Base-by-base conservation (phyloP, 129 eudicot genomes). In the Lactuca sativa region DNA sequence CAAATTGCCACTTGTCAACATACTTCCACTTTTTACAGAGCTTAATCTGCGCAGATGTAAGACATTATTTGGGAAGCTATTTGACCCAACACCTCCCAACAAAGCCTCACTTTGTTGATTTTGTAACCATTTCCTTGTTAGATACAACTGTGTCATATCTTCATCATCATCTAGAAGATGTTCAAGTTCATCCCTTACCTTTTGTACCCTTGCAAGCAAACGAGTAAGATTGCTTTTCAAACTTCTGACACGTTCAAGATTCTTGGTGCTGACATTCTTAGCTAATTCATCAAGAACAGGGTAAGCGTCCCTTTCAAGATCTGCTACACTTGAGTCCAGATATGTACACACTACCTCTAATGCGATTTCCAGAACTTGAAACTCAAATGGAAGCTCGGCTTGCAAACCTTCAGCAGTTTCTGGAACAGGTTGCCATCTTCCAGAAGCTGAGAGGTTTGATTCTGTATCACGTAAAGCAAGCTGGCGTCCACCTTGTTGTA, bases 161-260 rank as follows among this genome's bases (percentile, higher is more conserved):
- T 95, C 99, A 49, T 90, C 86, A 41, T 95, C 99, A 85, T 95
- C 99, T 72, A 95, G 78, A 83, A 95, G 99, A 78, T 95, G 99
- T 76, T 95, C 99, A 70, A 95, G 82, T 84, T 95, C 99, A 83
- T 95, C 99, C 72, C 97, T 81, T 69, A 95, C 97, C 97, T 95
- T 95, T 67, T 95, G 99, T 43, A 95, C 97, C 56, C 96, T 76
- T 73, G 99, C 99, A 78, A 95, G 99, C 87, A 95, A 73, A 71
- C 93, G 95, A 63, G 99, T 95, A 53, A 95, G 97, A 67, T 87
- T 85, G 64, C 93, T 95, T 79, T 95, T 95, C 85, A 95, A 95
- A 70, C 91, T 87, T 69, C 99, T 73, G 59, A 95, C 99, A 25
- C 79, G 97, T 78, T 95, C 99, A 58, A 95, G 99, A 77, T 87